Evolutionary conservation across 202 grass and related monocot genomes (phyloP).

Genomic region (Saccharum hybrid): DNA sequence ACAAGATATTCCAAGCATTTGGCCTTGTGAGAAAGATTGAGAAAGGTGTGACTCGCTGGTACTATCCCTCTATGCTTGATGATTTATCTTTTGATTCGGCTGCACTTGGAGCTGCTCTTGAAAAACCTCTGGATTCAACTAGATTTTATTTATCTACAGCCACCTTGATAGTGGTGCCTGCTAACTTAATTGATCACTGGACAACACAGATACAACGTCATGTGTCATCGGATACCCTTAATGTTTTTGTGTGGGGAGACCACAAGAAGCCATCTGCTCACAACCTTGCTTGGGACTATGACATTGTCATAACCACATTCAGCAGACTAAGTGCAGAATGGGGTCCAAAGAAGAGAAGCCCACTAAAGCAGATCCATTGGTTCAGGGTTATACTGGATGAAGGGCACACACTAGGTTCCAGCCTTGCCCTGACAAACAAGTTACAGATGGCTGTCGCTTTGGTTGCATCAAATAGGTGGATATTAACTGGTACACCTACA

Average conservation of each 20-base stretch:
- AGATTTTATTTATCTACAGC: conserved; percentile 90
- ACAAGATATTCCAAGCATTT: conserved; percentile 92
- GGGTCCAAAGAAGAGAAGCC: conserved; percentile 82
- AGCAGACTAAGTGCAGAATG: conserved; percentile 90
- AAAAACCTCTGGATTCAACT: conserved; percentile 59
- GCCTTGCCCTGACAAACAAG: conserved; percentile 91
- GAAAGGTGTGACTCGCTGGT: conserved; percentile 62
- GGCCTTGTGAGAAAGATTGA: conserved; percentile 83
- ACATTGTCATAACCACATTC: conserved; percentile 95
- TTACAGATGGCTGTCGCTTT: conserved; percentile 92
- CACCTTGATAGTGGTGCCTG: conserved; percentile 89
- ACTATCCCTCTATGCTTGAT: conserved; percentile 81
- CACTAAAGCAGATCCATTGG: conserved; percentile 93
- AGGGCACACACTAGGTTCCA: conserved; percentile 95
- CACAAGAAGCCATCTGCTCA: conserved; percentile 74
- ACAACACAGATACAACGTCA: conserved; percentile 88
- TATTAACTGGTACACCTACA: conserved; percentile 96
- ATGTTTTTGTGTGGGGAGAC: conserved; percentile 75
- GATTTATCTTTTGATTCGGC: conserved; percentile 80
- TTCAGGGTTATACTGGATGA: conserved; percentile 91
- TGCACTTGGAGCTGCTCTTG: conserved; percentile 81
- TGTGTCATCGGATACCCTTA: conserved; percentile 65
- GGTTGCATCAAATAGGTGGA: conserved; percentile 93
- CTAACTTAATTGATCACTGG: conserved; percentile 98
- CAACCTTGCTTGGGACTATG: conserved; percentile 96